Base-by-base conservation (phyloP, 2,329 filamentous ascomycete species). In the Cordyceps cicadae region DNA sequence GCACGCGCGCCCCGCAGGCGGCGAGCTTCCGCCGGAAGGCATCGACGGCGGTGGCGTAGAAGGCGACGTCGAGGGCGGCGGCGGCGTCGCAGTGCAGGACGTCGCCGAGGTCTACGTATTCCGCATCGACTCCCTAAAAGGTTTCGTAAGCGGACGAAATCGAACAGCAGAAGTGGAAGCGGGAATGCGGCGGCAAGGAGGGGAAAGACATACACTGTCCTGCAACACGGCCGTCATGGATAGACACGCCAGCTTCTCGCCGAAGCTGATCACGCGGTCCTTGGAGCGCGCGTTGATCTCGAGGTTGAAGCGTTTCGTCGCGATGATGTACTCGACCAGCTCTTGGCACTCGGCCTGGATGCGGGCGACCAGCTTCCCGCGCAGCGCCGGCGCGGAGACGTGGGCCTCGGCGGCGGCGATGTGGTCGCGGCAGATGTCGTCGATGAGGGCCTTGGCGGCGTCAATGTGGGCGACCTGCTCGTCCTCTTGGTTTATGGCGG, bases 181-280 rank as follows among this genome's bases (percentile, higher is more conserved):
- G 12, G 34, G 14, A 6, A 43, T 17, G 7, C 3, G 6, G 2
- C 5, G 5, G 32, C 3, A 32, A 3, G 12, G 15, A 2, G 4
- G 15, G 7, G 29, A 12, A 14, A 29, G 29, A 64, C 68, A 68
- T 69, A 85, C 83, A 68, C 83, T 81, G 69, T 96, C 92, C 70
- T 88, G 86, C 65, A 99, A 76, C 63, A 97, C 75, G 6, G 88
- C 86, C 24, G 93, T 84, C 88, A 99, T 92, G 73, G 94, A 94
- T 37, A 87, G 84, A 74, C 93, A 97, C 75, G 91, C 95, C 66
- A 99, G 79, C 77, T 96, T 97, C 81, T 99, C 94, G 60, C 94
- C 94, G 67, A 94, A 92, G 72, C 92, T 95, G 63, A 97, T 87
- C 64, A 99, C 90, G 67, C 93, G 88, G 70, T 94, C 90, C 72